Percentiles rank a stretch among this genome's conserved stretches.
phyloP scores from a whole-genome alignment of 208 protist genomes.

The Leishmania braziliensis region DNA sequence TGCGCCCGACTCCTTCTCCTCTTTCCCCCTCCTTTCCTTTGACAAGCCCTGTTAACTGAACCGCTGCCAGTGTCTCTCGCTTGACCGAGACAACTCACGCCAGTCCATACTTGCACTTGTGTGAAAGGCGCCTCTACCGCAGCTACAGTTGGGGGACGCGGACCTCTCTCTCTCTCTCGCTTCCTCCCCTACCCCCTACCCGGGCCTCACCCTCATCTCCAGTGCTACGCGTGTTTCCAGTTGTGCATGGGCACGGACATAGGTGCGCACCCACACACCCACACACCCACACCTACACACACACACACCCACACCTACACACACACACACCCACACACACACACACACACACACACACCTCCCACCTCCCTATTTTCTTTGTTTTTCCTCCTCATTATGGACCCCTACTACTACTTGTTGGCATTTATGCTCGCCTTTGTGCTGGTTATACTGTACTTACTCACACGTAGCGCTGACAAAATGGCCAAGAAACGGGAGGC shows the following conservation, averaged over 20 bases:
- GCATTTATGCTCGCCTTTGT: conserved; percentile 36
- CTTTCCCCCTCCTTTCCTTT: background rate
- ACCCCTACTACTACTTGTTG: conserved; percentile 37
- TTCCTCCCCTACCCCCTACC: background rate
- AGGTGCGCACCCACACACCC: background rate
- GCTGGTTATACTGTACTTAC: conserved; percentile 15
- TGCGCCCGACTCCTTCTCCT: background rate
- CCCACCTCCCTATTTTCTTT: background rate
- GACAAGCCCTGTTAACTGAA: no score
- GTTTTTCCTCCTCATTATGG: conserved; percentile 12
- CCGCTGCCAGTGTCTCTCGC: background rate
- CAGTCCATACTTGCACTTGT: no score
- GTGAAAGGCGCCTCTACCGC: background rate
- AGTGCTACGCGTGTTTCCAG: background rate
- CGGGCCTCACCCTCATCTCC: background rate
- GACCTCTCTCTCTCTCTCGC: background rate
- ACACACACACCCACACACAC: no score
- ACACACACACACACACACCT: no score
- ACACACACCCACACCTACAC: background rate
- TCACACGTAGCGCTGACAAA: conserved; percentile 26
- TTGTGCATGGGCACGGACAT: background rate
- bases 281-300: background rate
- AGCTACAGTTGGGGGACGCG: background rate
- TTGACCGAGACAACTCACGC: background rate
- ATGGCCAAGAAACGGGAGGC: conserved; percentile 34